A percentile compares a stretch with the other conserved stretches of the same genome.
These are phyloP conservation scores for Xeromyces bisporus DNA, from an alignment of 495 filamentous ascomycete species.

Conservation along the genomic window DNA sequence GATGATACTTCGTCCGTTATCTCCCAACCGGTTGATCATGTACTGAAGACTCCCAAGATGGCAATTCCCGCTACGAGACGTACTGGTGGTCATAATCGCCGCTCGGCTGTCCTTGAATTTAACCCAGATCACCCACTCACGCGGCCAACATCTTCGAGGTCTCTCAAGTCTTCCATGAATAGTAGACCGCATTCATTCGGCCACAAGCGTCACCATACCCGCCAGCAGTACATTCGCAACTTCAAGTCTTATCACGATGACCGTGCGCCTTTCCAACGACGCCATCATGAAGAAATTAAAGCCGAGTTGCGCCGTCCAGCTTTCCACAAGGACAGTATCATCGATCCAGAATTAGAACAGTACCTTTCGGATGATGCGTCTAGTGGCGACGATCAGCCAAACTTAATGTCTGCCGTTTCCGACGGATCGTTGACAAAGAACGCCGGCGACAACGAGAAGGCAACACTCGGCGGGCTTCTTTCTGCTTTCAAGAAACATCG, in stretches of 20 bases:
- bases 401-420: slow-evolving; percentile 59
- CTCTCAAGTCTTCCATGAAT: slow-evolving; percentile 59
- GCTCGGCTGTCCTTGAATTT: slow-evolving; percentile 84
- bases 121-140: slow-evolving; percentile 53
- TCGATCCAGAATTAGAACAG: slow-evolving; percentile 86
- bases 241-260: slow-evolving; percentile 50
- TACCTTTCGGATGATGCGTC: slow-evolving; percentile 92
- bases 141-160: slow-evolving; percentile 79
- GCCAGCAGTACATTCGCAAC: slow-evolving; percentile 54
- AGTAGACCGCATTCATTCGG: slow-evolving; percentile 51
- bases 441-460: slow-evolving; percentile 35
- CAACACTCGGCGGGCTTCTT: slow-evolving; percentile 36
- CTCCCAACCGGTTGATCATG: slow-evolving; percentile 31
- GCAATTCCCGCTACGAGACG: slow-evolving; percentile 76
- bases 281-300: slow-evolving; percentile 42
- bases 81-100: slow-evolving; percentile 60
- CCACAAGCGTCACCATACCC: slow-evolving; percentile 71
- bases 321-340: slow-evolving; percentile 95
- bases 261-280: slow-evolving; percentile 77
- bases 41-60: slow-evolving; percentile 45
- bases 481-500: slow-evolving; percentile 56
- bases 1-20: slow-evolving; percentile 29
- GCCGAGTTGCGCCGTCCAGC: slow-evolving; percentile 58
- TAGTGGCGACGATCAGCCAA: slow-evolving; percentile 82
- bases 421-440: slow-evolving; percentile 31